phyloP scores from a whole-genome alignment of 768 basidiomycete species.

The Pleurotus citrinopileatus region DNA sequence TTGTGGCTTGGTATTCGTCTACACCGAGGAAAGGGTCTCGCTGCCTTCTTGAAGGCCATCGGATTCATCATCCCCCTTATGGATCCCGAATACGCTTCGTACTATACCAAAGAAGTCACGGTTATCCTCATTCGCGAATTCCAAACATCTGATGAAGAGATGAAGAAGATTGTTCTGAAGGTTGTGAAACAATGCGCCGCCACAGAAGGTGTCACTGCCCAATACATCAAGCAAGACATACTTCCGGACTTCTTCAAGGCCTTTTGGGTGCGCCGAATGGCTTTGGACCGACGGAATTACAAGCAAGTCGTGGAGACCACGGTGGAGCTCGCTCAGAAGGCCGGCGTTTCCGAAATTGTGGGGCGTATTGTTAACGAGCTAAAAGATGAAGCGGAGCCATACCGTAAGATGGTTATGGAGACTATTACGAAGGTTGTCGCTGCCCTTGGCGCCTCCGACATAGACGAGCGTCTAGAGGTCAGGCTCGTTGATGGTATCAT shows the following conservation, averaged over 20 bases:
- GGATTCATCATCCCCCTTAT: constrained; percentile 99
- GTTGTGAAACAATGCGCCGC: constrained; percentile 99
- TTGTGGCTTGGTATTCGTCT: constrained; percentile 92
- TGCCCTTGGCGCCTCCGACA: constrained; percentile 93
- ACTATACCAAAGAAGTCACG: constrained; percentile 98
- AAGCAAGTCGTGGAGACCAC: constrained; percentile 98
- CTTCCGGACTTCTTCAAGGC: constrained; percentile 99
- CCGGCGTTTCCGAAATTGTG: constrained; percentile 95
- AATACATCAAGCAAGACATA: constrained; percentile 96
- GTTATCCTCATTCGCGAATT: constrained; percentile 98
- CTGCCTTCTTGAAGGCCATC: constrained; percentile 95
- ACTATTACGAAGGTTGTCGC: constrained; percentile 97
- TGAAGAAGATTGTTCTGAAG: constrained; percentile 99
- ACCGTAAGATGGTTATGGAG: constrained; percentile 99
- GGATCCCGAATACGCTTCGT: constrained; percentile 99
- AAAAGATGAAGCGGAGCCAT: constrained; percentile 88
- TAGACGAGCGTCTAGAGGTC: constrained; percentile 94
- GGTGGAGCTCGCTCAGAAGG: constrained; percentile 95
- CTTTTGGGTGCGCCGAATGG: constrained; percentile 99
- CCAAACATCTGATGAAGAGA: constrained; percentile 99
- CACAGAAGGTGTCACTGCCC: constrained; percentile 95
- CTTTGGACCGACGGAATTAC: constrained; percentile 93
- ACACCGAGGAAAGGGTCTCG: constrained; percentile 92
- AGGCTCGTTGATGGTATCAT: constrained; percentile 97
- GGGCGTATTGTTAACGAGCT: constrained; percentile 85